Percentiles rank a stretch among this genome's conserved stretches.
phyloP scores from a whole-genome alignment of 768 basidiomycete genomes.

The Mycena capillaripes region DNA sequence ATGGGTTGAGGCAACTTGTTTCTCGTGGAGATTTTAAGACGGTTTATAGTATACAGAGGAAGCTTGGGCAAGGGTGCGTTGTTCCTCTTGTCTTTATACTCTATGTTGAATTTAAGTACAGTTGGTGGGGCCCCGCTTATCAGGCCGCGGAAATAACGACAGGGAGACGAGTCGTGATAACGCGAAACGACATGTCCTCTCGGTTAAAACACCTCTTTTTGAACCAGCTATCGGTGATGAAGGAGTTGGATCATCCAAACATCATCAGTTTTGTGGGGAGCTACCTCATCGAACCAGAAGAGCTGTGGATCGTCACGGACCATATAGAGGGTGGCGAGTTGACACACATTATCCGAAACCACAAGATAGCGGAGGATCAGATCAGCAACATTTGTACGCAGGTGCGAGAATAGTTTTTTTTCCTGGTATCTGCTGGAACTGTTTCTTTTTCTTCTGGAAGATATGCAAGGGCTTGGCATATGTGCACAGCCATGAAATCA shows the following conservation, averaged over 20 bases:
- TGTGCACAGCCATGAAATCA: constrained; percentile 93
- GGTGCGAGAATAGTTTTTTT: constrained; percentile 61
- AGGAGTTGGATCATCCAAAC: constrained; percentile 96
- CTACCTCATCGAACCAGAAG: constrained; percentile 88
- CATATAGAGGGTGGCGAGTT: constrained; percentile 98
- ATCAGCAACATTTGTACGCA: constrained; percentile 93
- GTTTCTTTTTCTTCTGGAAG: constrained; percentile 52
- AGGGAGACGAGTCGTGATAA: constrained; percentile 93
- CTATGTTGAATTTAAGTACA: background rate
- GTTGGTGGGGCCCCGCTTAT: constrained; percentile 91
- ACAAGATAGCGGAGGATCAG: constrained; percentile 94
- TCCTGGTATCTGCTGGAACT: background rate
- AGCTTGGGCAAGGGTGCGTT: constrained; percentile 97
- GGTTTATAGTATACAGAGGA: constrained; percentile 96
- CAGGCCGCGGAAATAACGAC: constrained; percentile 91
- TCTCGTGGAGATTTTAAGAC: constrained; percentile 87
- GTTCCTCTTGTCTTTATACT: constrained; percentile 13
- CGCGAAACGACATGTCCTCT: constrained; percentile 97
- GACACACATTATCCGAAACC: constrained; percentile 98
- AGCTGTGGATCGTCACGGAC: constrained; percentile 99
- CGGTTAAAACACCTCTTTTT: constrained; percentile 98
- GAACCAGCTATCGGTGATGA: constrained; percentile 98
- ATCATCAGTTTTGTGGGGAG: constrained; percentile 96
- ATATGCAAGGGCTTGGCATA: constrained; percentile 97
- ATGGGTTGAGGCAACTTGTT: constrained; percentile 92